A percentile compares a stretch with the other conserved stretches of the same genome.
Conservation (phyloP, 768 basidiomycete genomes). For the Paxillus ammoniavirescens region DNA sequence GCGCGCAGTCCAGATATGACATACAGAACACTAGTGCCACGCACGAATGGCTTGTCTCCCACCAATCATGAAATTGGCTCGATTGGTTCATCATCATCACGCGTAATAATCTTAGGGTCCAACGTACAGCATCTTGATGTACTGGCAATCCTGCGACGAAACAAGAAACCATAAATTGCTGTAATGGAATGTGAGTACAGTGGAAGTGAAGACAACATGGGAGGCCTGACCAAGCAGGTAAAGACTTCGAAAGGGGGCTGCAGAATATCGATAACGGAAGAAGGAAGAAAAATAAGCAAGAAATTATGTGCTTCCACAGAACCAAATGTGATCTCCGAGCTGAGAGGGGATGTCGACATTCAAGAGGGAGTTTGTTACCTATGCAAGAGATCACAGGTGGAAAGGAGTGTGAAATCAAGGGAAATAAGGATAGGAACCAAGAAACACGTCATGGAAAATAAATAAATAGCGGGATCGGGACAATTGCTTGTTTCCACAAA, state of each 20-base stretch:
- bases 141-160: not conserved
- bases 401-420: slow-evolving; percentile 5
- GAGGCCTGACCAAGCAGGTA: slow-evolving; percentile 24
- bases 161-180: not conserved
- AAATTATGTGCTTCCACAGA: slow-evolving; percentile 9
- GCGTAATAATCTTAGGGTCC: too few relatives aligned
- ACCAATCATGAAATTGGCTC: not conserved
- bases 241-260: not conserved
- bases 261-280: not conserved
- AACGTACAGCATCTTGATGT: not conserved
- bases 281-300: slow-evolving; percentile 2
- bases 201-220: slow-evolving; percentile 9
- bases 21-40: not conserved
- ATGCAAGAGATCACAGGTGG: slow-evolving; percentile 16
- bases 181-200: slow-evolving; percentile 17
- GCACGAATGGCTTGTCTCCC: not conserved
- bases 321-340: not conserved
- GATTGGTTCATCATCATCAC: not conserved
- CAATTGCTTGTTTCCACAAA: slow-evolving; percentile 17
- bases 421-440: slow-evolving; percentile 29
- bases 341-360: not conserved
- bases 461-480: slow-evolving; percentile 18
- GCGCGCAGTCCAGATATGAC: not conserved
- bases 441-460: slow-evolving; percentile 13
- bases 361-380: slow-evolving; percentile 5